These are phyloP conservation scores for Pythium dissotocum DNA, from an alignment of 352 stramenopile species.

Conservation along the genomic window DNA sequence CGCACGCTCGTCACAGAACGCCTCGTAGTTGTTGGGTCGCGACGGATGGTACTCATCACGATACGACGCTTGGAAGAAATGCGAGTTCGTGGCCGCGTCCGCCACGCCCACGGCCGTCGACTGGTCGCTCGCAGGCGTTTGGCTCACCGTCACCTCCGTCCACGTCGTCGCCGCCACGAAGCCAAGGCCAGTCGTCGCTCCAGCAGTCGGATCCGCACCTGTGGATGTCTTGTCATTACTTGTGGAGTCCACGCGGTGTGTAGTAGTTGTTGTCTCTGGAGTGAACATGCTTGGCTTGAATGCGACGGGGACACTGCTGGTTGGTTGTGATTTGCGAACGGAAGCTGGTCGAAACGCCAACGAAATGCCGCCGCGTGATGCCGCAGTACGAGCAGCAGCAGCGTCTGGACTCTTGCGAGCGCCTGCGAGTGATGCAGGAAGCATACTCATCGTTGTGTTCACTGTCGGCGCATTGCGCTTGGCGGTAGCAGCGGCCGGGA, in stretches of 20 bases:
- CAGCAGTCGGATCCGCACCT: conserved; percentile 4
- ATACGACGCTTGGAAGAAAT: conserved; percentile 79
- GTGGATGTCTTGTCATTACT: neutral
- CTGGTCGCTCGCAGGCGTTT: conserved; percentile 8
- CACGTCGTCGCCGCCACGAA: conserved; percentile 93
- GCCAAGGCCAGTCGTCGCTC: conserved; percentile 76
- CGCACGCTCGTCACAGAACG: conserved; percentile 78
- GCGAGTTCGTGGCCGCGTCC: conserved; percentile 7
- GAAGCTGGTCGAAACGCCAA: conserved; percentile 64
- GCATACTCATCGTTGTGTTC: conserved; percentile 45
- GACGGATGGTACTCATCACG: conserved; percentile 87
- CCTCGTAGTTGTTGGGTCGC: conserved; percentile 89
- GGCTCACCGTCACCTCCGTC: conserved; percentile 66
- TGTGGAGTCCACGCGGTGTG: neutral
- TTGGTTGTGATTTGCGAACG: conserved; percentile 36
- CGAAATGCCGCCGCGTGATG: conserved; percentile 32
- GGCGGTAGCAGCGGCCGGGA: neutral
- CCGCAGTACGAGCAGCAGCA: neutral
- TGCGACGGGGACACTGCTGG: neutral
- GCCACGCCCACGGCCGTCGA: conserved; percentile 33
- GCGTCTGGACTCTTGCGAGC: conserved; percentile 42
- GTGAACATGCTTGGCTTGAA: neutral
- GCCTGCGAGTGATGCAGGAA: conserved; percentile 45
- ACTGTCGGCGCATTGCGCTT: conserved; percentile 3
- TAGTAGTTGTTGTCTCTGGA: neutral